Conservation (phyloP, 257 asterid species). For the Perilla frutescens region DNA sequence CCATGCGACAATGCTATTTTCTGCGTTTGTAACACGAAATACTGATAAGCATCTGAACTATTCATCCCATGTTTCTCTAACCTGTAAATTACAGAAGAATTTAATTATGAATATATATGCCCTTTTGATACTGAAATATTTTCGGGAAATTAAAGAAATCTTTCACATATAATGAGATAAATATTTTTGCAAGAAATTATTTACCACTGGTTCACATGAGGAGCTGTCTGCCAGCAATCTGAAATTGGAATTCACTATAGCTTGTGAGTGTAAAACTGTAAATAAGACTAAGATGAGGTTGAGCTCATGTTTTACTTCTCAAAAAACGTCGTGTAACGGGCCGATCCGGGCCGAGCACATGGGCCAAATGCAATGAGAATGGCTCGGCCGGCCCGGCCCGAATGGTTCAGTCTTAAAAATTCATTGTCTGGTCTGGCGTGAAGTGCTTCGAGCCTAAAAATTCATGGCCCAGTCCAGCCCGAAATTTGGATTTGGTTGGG, state of each 20-base stretch:
- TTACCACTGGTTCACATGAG: constrained; percentile 74
- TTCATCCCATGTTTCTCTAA: constrained; percentile 45
- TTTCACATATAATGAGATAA: not conserved
- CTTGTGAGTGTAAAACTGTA: constrained; percentile 3
- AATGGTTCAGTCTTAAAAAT: too few species aligned
- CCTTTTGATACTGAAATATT: not conserved
- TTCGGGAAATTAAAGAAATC: not conserved
- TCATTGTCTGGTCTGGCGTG: too few species aligned
- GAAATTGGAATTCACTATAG: constrained; percentile 31
- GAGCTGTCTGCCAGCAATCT: constrained; percentile 82
- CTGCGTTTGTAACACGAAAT: constrained; percentile 79
- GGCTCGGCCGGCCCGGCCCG: too few species aligned
- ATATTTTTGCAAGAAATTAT: not conserved
- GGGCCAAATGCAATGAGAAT: too few species aligned
- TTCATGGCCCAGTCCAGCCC: too few species aligned
- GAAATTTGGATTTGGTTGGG: too few species aligned
- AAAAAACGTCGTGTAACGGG: too few species aligned
- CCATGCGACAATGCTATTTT: constrained; percentile 84
- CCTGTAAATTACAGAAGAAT: constrained; percentile 48
- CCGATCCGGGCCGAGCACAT: too few species aligned
- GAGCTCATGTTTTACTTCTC: too few species aligned
- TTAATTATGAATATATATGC: not conserved
- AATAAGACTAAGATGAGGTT: not conserved
- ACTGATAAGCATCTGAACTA: constrained; percentile 63
- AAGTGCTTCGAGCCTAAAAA: too few species aligned